phyloP scores from a whole-genome alignment of 2,329 filamentous ascomycete species.

The Monilinia polystroma region DNA sequence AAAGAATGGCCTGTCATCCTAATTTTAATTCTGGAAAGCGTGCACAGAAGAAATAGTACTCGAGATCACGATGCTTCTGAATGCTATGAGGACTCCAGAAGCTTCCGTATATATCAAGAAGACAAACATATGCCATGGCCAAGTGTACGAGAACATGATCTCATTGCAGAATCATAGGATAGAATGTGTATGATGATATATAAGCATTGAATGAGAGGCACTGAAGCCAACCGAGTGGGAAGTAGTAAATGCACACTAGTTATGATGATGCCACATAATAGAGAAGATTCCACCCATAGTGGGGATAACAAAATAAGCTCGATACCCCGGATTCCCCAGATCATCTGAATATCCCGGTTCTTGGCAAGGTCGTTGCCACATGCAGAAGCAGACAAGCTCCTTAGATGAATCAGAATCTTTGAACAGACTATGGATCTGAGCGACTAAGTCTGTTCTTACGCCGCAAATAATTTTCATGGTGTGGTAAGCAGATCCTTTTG shows the following conservation, averaged over 20 bases:
- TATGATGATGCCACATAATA: background rate
- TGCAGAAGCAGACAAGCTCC: background rate
- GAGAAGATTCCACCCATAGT: background rate
- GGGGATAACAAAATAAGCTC: background rate
- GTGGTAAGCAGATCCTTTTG: background rate
- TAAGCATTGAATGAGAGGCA: no score
- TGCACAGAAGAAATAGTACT: background rate
- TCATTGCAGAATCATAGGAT: background rate
- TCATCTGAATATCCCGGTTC: no score
- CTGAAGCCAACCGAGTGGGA: background rate
- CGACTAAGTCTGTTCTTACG: background rate
- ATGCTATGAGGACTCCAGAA: rapidly evolving
- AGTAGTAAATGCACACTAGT: background rate
- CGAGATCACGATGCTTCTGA: background rate
- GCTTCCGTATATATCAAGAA: background rate
- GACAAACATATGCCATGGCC: background rate
- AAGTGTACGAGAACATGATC: no score
- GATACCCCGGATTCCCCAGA: background rate
- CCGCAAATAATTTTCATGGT: no score
- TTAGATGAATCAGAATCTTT: background rate
- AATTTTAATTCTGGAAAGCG: background rate
- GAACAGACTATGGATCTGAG: background rate
- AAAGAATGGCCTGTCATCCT: background rate
- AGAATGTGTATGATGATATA: background rate
- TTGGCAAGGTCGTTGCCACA: background rate